Base-by-base conservation (phyloP, 2,329 filamentous ascomycete genomes). In the Alternaria brassicicola region DNA sequence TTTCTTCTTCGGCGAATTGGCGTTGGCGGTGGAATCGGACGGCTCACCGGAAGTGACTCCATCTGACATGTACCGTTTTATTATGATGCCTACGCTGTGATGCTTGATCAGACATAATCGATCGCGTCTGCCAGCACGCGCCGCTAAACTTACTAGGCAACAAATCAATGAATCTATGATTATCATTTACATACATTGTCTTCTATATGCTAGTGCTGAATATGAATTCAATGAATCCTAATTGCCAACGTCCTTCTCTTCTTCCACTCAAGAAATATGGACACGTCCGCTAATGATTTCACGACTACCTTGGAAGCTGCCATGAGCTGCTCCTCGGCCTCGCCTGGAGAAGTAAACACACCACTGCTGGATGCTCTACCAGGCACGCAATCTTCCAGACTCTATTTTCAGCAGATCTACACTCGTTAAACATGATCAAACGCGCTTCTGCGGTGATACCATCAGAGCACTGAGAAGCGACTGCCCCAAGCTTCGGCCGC, bases 101-200 rank as follows among this genome's bases (percentile, higher is more conserved):
- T 63, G 71, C 72, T 75, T 70, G 73, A 76, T 76, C 73, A 66
- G 56, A 65, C 57, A 59, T 57, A 30, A 57, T 57, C 64, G 73
- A 72, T 77, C 73, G 69, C 69, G 65, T 70, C 69, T 66, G 53
- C 62, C 55, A 65, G 64, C 63, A 66, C 62, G 56, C 56, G 59
- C 56, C 63, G 65, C 64, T 66, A 64, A 72, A 68, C 55, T 57
- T 39, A 49, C 45, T 52, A 71, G 67, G 63, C 64, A 63, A 68
- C 50, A 57, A 59, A 65, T 60, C 52, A 68, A 72, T 66, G 62
- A 68, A 70, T 65, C 49, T 43, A 63, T 35, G 48, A 63, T 48
- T 46, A 58, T 55, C 21, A 43, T 35, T 49, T 21, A 23, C 43
- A 31, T 30, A 3, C n/a, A 23, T 9, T 25, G 3, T 17, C 25